Evolutionary conservation across 768 basidiomycete genomes (phyloP).

Genomic region (Mrakia gelida): DNA sequence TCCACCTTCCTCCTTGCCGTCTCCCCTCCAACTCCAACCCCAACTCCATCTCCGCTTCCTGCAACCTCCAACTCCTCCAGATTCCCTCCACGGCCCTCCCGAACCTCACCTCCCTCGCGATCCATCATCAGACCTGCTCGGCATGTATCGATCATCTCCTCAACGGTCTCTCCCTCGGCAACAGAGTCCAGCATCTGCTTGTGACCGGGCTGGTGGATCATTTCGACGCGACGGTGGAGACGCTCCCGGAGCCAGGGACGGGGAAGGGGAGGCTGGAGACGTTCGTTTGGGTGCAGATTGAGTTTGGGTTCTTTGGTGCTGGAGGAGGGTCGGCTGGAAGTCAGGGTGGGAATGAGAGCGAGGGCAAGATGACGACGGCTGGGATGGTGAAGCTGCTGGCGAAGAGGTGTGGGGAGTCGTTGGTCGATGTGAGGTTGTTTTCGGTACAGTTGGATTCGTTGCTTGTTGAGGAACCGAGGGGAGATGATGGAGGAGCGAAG

Average conservation of each 20-base stretch:
- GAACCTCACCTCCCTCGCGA: not conserved
- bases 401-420: not conserved
- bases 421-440: not conserved
- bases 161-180: not conserved
- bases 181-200: not conserved
- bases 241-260: not conserved
- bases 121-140: not conserved
- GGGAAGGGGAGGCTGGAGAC: not conserved
- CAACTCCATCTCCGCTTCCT: not conserved
- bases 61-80: constrained; percentile 8
- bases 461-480: not conserved
- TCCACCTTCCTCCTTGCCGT: not conserved
- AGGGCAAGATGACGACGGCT: not conserved
- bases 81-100: not conserved
- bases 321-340: not conserved
- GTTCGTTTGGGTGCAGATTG: not conserved
- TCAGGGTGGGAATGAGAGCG: no score
- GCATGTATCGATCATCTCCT: not conserved
- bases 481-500: not conserved
- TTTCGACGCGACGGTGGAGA: not conserved
- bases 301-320: constrained; percentile 1
- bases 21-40: not conserved
- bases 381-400: not conserved
- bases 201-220: not conserved
- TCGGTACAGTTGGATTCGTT: not conserved